A percentile compares a stretch with the other conserved stretches of the same genome.
These are phyloP conservation scores for Calonectria naviculata DNA, from an alignment of 2,329 filamentous ascomycete species.

Conservation along the genomic window DNA sequence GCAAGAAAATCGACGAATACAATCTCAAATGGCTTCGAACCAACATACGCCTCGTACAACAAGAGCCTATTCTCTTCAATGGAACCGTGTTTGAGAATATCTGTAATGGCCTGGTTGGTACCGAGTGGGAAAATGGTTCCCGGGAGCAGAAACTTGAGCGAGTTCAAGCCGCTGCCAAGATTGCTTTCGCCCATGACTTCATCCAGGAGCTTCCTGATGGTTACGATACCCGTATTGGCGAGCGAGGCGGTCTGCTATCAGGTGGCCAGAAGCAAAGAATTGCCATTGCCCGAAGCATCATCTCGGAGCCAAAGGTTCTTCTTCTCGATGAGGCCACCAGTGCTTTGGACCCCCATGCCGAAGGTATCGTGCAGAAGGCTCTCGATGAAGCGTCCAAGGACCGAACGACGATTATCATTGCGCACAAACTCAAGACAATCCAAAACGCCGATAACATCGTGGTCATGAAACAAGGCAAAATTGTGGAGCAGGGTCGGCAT, in stretches of 20 bases:
- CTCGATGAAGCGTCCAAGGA: conserved; percentile 62
- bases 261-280: conserved; percentile 74
- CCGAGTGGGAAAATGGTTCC: conserved; percentile 46
- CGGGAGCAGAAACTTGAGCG: conserved; percentile 52
- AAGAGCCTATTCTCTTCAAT: conserved; percentile 21
- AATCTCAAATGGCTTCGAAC: conserved; percentile 50
- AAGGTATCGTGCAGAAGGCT: conserved; percentile 63
- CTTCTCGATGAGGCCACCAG: conserved; percentile 53
- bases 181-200: conserved; percentile 62
- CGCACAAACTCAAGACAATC: conserved; percentile 67
- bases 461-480: conserved; percentile 66
- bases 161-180: conserved; percentile 56
- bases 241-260: conserved; percentile 70
- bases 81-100: conserved; percentile 58
- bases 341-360: conserved; percentile 56
- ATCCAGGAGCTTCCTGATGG: conserved; percentile 56
- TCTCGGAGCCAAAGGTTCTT: conserved; percentile 60
- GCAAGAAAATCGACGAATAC: conserved; percentile 38
- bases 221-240: conserved; percentile 66
- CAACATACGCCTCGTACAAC: conserved; percentile 47
- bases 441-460: conserved; percentile 72
- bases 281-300: conserved; percentile 61
- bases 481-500: conserved; percentile 66
- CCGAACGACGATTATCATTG: conserved; percentile 73
- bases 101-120: conserved; percentile 56